Evolutionary conservation across 2,329 filamentous ascomycete species (phyloP).

Genomic region (Tolypocladium inflatum): DNA sequence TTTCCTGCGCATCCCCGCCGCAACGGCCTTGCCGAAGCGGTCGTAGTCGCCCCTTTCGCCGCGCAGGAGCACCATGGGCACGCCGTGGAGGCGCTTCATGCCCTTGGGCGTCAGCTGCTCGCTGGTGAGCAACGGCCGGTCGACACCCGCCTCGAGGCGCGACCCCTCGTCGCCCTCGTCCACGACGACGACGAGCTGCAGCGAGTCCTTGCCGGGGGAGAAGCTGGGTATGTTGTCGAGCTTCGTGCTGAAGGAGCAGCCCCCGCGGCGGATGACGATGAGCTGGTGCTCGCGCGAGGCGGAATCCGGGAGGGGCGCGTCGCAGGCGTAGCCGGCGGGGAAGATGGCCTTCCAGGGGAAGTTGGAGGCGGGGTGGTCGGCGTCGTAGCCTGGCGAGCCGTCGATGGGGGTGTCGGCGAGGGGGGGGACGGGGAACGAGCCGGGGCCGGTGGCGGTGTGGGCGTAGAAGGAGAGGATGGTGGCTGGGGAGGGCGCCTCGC

Average conservation of each 20-base stretch:
- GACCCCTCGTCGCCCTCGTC: conserved; percentile 24
- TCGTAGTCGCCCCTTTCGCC: conserved; percentile 55
- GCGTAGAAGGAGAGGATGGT: conserved; percentile 42
- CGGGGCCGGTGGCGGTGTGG: conserved; percentile 42
- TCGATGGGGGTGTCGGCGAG: conserved; percentile 44
- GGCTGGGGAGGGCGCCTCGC: conserved; percentile 17
- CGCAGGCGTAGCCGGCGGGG: conserved; percentile 61
- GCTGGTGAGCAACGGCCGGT: conserved; percentile 64
- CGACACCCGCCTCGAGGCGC: conserved; percentile 18
- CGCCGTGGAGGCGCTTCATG: conserved; percentile 57
- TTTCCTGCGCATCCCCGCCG: conserved; percentile 65
- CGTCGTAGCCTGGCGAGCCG: conserved; percentile 30
- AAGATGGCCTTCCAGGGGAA: conserved; percentile 64
- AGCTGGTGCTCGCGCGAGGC: conserved; percentile 56
- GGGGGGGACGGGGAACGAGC: conserved; percentile 62
- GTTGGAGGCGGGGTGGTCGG: conserved; percentile 24
- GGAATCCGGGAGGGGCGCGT: conserved; percentile 40
- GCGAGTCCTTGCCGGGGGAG: conserved; percentile 44
- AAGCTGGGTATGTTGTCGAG: conserved; percentile 76
- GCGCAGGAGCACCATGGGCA: conserved; percentile 76
- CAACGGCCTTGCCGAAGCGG: conserved; percentile 51
- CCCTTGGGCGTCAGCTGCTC: conserved; percentile 63
- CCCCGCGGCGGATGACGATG: conserved; percentile 72
- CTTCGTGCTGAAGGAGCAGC: conserved; percentile 78
- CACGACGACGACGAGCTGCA: conserved; percentile 78